phyloP scores from a whole-genome alignment of 2,329 filamentous ascomycete species.

The Cercospora berteroae region DNA sequence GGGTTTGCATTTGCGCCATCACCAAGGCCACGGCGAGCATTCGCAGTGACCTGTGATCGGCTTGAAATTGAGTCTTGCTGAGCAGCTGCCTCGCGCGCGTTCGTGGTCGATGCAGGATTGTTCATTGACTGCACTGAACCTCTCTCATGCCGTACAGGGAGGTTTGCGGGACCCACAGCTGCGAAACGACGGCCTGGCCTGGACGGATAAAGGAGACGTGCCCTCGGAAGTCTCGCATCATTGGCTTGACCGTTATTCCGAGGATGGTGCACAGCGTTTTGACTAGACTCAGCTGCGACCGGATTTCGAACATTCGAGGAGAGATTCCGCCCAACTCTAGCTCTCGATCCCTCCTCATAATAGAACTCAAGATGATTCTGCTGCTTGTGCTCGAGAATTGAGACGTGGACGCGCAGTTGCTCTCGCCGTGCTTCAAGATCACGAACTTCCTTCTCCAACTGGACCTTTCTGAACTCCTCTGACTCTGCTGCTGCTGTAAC shows the following conservation, averaged over 20 bases:
- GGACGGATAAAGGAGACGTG: not conserved
- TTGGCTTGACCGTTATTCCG: not conserved
- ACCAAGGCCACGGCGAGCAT: not conserved
- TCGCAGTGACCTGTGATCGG: not conserved
- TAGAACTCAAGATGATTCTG: not conserved
- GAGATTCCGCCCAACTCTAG: not conserved
- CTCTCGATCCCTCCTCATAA: not conserved
- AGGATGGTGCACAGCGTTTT: not conserved
- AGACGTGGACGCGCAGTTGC: not conserved
- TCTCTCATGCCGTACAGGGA: not conserved
- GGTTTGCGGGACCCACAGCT: not conserved
- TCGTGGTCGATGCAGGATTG: not conserved
- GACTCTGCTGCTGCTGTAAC: not conserved
- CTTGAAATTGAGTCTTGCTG: not conserved
- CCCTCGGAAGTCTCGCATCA: not conserved
- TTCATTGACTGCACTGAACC: not conserved
- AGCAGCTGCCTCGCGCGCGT: not conserved
- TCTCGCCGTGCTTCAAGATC: not conserved
- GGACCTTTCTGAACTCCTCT: not conserved
- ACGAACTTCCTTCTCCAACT: not conserved
- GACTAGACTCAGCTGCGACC: not conserved
- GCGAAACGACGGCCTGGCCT: no score
- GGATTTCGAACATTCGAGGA: not conserved
- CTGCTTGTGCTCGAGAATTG: not conserved
- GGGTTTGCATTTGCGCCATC: not conserved